These are phyloP conservation scores for Pythium utonaiense DNA, from an alignment of 352 stramenopile genomes.

Conservation along the genomic window DNA sequence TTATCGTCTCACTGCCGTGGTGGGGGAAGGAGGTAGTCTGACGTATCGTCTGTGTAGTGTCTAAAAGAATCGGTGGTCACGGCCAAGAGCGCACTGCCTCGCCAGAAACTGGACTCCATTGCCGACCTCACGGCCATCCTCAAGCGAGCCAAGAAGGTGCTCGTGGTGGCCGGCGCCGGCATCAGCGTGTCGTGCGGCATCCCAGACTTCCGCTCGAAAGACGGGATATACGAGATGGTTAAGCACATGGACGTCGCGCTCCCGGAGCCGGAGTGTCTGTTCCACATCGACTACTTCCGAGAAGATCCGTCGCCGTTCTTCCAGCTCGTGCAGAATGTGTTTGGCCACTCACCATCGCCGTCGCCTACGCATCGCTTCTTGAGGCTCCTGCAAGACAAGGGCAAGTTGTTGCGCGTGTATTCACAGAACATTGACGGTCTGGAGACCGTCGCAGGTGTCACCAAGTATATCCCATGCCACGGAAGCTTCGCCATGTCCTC, in stretches of 20 bases:
- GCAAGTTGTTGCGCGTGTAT: conserved; percentile 92
- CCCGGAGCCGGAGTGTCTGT: conserved; percentile 96
- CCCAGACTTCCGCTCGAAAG: conserved; percentile 96
- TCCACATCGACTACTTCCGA: conserved; percentile 97
- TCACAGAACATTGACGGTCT: conserved; percentile 99
- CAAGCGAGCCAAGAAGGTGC: conserved; percentile 78
- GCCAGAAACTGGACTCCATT: conserved; percentile 44
- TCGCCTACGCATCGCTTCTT: conserved; percentile 96
- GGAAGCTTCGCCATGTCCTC: conserved; percentile 88
- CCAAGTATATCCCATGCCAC: conserved; percentile 93
- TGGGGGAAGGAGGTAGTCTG: too few species aligned
- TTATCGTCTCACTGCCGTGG: not conserved
- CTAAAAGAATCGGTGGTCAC: conserved; percentile 33
- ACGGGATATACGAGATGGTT: conserved; percentile 85
- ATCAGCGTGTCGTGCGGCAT: conserved; percentile 97
- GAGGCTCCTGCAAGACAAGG: conserved; percentile 86
- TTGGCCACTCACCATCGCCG: conserved; percentile 68
- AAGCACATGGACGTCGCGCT: conserved; percentile 83
- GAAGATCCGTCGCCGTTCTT: conserved; percentile 96
- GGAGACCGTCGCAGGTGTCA: conserved; percentile 90
- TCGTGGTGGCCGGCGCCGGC: conserved; percentile 91
- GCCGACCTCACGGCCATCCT: conserved; percentile 66
- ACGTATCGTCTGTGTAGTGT: too few species aligned
- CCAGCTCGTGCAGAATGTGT: conserved; percentile 87
- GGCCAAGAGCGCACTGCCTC: conserved; percentile 23